Base-by-base conservation (phyloP, 768 basidiomycete species). In the Suillus weaverae region DNA sequence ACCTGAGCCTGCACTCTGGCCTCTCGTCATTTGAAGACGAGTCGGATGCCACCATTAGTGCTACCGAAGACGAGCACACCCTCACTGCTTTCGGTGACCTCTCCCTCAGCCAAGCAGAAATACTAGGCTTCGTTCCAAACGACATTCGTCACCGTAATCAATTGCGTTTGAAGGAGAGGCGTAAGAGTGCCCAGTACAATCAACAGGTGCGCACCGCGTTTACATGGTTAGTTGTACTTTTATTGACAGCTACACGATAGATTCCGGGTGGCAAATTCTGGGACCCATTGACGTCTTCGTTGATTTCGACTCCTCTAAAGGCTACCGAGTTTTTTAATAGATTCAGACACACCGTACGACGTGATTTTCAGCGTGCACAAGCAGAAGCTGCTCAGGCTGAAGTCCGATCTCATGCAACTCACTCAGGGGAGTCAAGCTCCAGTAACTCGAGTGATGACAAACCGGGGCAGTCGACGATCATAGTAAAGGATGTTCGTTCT, bases 51-150 rank as follows among this genome's bases (percentile, higher is more conserved):
- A 59, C 38, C 26, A 16, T n/a, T 7, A 56, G 22, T 38, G 3
- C 1, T 4, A 14, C 14, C 7, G 77, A 81, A 7, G 76, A 82
- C 18, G 77, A 79, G 64, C 68, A 84, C 67, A 80, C 77, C 0
- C 67, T 86, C 51, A 76, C 71, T 32, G 81, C 75, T 20, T 85
- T 75, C 46, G 85, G 85, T 8, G 82, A 85, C 30, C 80, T 84
- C 30, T 82, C 82, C 1, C 71, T 80, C 1, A 71, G 77, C 30
- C 79, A 80, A 50, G 68, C 74, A 32, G 73, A 77, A 35, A 77
- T 77, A 41, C 65, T 81, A 3, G 79, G 79, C 0, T 74, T 67
- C 1, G 16, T 9, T 33, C 30, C 30, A 53, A 30, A 33, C 16
- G 26, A 41, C 4, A 26, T 35, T 14, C 62, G 63, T 22, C 50